phyloP scores from a whole-genome alignment of 2,329 filamentous ascomycete species.

The Thermomyces lanuginosus region DNA sequence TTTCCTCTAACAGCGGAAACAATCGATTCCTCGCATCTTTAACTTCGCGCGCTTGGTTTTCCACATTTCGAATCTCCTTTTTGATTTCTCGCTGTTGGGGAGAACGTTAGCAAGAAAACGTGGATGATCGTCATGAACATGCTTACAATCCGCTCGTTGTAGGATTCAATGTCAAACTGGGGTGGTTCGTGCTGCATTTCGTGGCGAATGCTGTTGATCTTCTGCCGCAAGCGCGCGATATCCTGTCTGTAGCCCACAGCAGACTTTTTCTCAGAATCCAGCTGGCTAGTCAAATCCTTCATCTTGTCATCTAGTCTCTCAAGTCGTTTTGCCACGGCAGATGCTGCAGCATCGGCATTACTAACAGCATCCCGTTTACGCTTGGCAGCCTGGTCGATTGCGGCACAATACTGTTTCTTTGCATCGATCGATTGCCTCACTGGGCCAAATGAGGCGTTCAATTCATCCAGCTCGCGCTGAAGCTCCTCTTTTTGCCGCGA shows the following conservation, averaged over 20 bases:
- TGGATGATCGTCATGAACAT: neutral
- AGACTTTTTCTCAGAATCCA: constrained; percentile 36
- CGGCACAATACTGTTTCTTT: constrained; percentile 48
- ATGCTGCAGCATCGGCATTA: constrained; percentile 35
- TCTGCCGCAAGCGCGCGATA: constrained; percentile 34
- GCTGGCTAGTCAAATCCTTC: constrained; percentile 21
- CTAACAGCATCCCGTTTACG: constrained; percentile 40
- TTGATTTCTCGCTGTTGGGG: constrained; percentile 40
- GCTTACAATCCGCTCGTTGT: constrained; percentile 57
- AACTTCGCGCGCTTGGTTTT: constrained; percentile 27
- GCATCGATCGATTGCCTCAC: constrained; percentile 49
- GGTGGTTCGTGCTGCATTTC: constrained; percentile 45
- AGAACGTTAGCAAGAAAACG: constrained; percentile 12
- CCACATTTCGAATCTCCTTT: constrained; percentile 20
- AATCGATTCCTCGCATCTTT: constrained; percentile 18
- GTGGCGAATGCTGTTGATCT: constrained; percentile 47
- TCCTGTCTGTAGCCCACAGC: constrained; percentile 38
- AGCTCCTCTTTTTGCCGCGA: constrained; percentile 42
- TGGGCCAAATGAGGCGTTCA: constrained; percentile 50
- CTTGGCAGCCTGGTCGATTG: constrained; percentile 40
- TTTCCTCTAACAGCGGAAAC: constrained; percentile 20
- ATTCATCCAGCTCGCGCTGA: constrained; percentile 38
- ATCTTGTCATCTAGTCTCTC: constrained; percentile 24
- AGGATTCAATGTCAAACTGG: constrained; percentile 52
- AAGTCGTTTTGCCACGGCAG: constrained; percentile 25